A percentile compares a stretch with the other conserved stretches of the same genome.
Evolutionary conservation across 2,329 filamentous ascomycete genomes (phyloP).

Genomic region (Colletotrichum echinochloae): DNA sequence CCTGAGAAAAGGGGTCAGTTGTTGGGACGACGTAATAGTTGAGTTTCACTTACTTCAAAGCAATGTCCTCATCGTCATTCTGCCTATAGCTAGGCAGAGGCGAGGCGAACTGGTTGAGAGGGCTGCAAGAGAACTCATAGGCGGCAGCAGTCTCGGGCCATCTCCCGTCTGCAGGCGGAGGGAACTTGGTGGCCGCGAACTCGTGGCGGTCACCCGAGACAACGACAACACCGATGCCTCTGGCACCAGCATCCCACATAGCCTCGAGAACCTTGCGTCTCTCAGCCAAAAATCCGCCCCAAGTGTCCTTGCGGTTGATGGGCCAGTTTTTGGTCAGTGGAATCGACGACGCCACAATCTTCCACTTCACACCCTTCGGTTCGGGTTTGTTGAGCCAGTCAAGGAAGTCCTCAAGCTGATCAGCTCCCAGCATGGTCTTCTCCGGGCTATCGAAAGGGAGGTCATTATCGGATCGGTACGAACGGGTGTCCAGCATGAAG

Average conservation of each 20-base stretch:
- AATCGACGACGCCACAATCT: slow-evolving; percentile 89
- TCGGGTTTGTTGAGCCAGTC: slow-evolving; percentile 80
- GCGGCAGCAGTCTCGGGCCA: slow-evolving; percentile 76
- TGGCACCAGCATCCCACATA: slow-evolving; percentile 88
- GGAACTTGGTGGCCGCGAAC: slow-evolving; percentile 89
- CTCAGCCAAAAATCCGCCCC: slow-evolving; percentile 91
- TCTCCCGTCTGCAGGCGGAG: slow-evolving; percentile 67
- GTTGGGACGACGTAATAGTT: background rate
- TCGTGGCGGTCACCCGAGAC: slow-evolving; percentile 96
- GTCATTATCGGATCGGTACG: slow-evolving; percentile 79
- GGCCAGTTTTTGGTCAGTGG: slow-evolving; percentile 99
- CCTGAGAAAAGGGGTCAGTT: slow-evolving; percentile 53
- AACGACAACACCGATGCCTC: slow-evolving; percentile 82
- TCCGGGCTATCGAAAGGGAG: slow-evolving; percentile 69
- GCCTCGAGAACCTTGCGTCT: slow-evolving; percentile 83
- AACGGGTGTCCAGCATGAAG: slow-evolving; percentile 93
- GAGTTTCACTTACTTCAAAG: slow-evolving; percentile 77
- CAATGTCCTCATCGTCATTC: slow-evolving; percentile 82
- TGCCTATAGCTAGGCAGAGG: slow-evolving; percentile 87
- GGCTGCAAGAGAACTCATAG: slow-evolving; percentile 92
- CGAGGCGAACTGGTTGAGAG: slow-evolving; percentile 93
- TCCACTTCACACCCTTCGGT: slow-evolving; percentile 87
- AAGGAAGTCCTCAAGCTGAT: slow-evolving; percentile 84
- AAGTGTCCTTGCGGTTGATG: slow-evolving; percentile 88
- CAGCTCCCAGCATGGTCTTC: slow-evolving; percentile 88